Evolutionary conservation across 192 early-diverging fungal species (phyloP).

Genomic region (Linderina pennispora): DNA sequence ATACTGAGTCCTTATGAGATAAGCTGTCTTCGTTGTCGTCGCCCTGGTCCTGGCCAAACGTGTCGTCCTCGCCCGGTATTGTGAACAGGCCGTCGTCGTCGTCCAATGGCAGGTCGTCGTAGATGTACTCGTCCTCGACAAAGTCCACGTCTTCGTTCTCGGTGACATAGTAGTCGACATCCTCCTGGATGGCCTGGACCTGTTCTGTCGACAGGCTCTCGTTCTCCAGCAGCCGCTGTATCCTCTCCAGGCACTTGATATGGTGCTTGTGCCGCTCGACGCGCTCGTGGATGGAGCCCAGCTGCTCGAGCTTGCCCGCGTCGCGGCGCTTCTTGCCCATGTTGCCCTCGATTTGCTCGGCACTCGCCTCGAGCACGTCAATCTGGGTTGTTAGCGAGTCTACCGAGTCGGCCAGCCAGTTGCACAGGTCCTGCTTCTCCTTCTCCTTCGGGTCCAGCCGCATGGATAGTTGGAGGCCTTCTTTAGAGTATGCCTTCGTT

Average conservation of each 20-base stretch:
- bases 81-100: slow-evolving; percentile 82
- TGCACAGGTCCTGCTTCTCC: slow-evolving; percentile 79
- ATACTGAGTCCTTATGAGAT: slow-evolving; percentile 1
- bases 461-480: slow-evolving; percentile 72
- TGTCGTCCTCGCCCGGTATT: slow-evolving; percentile 63
- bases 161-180: slow-evolving; percentile 91
- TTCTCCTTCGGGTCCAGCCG: slow-evolving; percentile 93
- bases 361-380: slow-evolving; percentile 87
- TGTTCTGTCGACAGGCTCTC: slow-evolving; percentile 80
- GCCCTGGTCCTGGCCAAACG: slow-evolving; percentile 11
- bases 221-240: slow-evolving; percentile 90
- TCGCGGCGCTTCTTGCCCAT: slow-evolving; percentile 81
- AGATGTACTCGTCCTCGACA: slow-evolving; percentile 88
- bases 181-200: slow-evolving; percentile 76
- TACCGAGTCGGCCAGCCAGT: slow-evolving; percentile 78
- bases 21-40: slow-evolving; percentile 12
- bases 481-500: slow-evolving; percentile 97
- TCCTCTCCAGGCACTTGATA: slow-evolving; percentile 83
- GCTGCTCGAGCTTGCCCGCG: slow-evolving; percentile 63
- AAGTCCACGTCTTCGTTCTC: slow-evolving; percentile 87
- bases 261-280: slow-evolving; percentile 92
- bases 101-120: slow-evolving; percentile 88
- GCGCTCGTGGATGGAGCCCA: slow-evolving; percentile 61
- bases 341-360: slow-evolving; percentile 62
- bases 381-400: slow-evolving; percentile 84